Percentiles rank a stretch among this genome's conserved stretches.
These are phyloP conservation scores for Juncus inflexus DNA, from an alignment of 176 grass and related monocot species.

Conservation along the genomic window DNA sequence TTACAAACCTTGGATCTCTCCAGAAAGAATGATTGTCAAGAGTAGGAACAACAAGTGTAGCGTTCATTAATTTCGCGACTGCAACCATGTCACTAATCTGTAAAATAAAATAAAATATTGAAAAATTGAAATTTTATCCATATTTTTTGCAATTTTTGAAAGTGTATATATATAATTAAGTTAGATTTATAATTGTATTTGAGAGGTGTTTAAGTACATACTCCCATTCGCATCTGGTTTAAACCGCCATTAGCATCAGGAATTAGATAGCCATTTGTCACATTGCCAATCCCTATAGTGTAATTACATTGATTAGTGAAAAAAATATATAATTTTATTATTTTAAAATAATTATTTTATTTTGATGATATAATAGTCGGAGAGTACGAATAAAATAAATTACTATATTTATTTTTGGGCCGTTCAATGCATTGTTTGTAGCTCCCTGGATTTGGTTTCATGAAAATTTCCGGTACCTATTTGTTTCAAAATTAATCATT, in stretches of 20 bases:
- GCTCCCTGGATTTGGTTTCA: slow-evolving; percentile 31
- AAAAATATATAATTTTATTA: background rate
- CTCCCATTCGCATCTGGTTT: slow-evolving; percentile 86
- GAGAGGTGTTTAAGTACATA: slow-evolving; percentile 21
- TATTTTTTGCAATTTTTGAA: background rate
- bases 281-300: slow-evolving; percentile 34
- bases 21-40: slow-evolving; percentile 80
- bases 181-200: background rate
- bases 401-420: slow-evolving; percentile 36
- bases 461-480: slow-evolving; percentile 55
- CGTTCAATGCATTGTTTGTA: slow-evolving; percentile 54
- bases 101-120: slow-evolving; percentile 9
- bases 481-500: background rate
- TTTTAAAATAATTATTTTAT: background rate
- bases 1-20: slow-evolving; percentile 65
- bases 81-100: slow-evolving; percentile 92
- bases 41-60: slow-evolving; percentile 52
- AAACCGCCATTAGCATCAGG: slow-evolving; percentile 69
- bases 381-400: background rate
- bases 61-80: slow-evolving; percentile 75
- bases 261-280: slow-evolving; percentile 53
- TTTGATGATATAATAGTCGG: too few species aligned
- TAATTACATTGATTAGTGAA: background rate
- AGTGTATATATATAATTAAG: background rate
- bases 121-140: too few species aligned